Base-by-base conservation (phyloP, 2,329 filamentous ascomycete genomes). In the Alternaria solani region DNA sequence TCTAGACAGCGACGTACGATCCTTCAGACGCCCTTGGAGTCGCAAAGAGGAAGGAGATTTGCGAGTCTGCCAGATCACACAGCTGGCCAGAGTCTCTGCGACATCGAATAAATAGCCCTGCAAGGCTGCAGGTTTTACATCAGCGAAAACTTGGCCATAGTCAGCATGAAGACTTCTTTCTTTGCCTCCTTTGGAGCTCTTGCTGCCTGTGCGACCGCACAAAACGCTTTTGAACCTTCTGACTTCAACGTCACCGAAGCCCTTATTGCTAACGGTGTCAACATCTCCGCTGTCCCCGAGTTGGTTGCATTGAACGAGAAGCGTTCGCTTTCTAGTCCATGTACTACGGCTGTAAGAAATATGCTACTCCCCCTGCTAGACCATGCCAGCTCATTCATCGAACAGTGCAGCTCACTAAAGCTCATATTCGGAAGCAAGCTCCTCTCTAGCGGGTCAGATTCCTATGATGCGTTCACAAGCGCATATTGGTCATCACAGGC, bases 401-500 rank as follows among this genome's bases (percentile, higher is more conserved):
- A n/a, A 26, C 26, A 56, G 53, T 56, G 53, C 26, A 56, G 23
- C 28, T 56, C 53, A 18, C 55, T 70, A 36, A 42, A 55, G n/a
- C 46, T 59, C 42, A 39, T 65, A 5, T 67, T 59, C 34, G 52
- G 60, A 16, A 48, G 51, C 20, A 55, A 57, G 7, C 55, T 69
- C 18, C 25, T 67, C 20, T 48, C 44, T 23, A 53, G 48, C 23
- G 55, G 58, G 7, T 16, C 65, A 7, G 51, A 32, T 9, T 26
- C 30, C 16, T 71, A 70, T 41, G 48, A 54, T 36, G 41, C 47
- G 32, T 67, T 65, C 41, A 59, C 57, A 7, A 49, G 38, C 11
- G 30, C 53, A 11, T 71, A 64, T 47, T 70, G 68, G 67, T 69
- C 68, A 16, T 38, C 41, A 5, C 61, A 69, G 47, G 63, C 68